Evolutionary conservation across 2,329 filamentous ascomycete species (phyloP).

Genomic region (Herpomyces periplanetae): DNA sequence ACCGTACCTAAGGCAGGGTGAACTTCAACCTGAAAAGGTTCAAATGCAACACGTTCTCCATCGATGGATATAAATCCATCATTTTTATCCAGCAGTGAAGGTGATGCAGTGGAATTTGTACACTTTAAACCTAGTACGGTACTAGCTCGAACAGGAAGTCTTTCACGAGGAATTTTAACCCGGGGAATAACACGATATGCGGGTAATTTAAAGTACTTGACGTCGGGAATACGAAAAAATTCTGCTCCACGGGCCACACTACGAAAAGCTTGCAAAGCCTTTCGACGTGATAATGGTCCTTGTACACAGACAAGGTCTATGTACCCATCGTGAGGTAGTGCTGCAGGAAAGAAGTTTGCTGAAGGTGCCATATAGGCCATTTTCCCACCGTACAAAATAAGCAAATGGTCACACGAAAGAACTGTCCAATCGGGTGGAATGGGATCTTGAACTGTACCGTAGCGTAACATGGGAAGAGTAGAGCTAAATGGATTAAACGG

Average conservation of each 20-base stretch:
- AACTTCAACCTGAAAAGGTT: slow-evolving; percentile 62
- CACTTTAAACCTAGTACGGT: slow-evolving; percentile 8
- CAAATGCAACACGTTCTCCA: slow-evolving; percentile 52
- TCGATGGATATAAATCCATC: slow-evolving; percentile 75
- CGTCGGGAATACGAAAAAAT: slow-evolving; percentile 43
- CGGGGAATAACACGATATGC: slow-evolving; percentile 44
- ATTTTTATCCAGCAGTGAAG: slow-evolving; percentile 15
- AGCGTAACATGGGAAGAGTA: slow-evolving; percentile 25
- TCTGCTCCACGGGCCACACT: slow-evolving; percentile 26
- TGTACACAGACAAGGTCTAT: slow-evolving; percentile 51
- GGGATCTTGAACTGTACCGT: slow-evolving; percentile 37
- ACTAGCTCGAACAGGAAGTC: not conserved
- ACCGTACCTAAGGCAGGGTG: slow-evolving; percentile 45
- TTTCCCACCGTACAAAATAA: slow-evolving; percentile 79
- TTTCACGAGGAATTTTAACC: not conserved
- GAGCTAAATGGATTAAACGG: slow-evolving; percentile 5
- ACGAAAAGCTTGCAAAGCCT: slow-evolving; percentile 25
- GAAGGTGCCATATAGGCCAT: slow-evolving; percentile 72
- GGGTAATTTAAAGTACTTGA: slow-evolving; percentile 46
- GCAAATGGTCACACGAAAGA: slow-evolving; percentile 31
- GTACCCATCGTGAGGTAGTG: slow-evolving; percentile 42
- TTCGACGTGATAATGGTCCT: slow-evolving; percentile 25
- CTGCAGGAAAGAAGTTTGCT: slow-evolving; percentile 48
- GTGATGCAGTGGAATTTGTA: slow-evolving; percentile 1
- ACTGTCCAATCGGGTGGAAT: slow-evolving; percentile 39